Conservation (phyloP, 371 early-diverging fungal genomes). For the Chytridiales sp. region DNA sequence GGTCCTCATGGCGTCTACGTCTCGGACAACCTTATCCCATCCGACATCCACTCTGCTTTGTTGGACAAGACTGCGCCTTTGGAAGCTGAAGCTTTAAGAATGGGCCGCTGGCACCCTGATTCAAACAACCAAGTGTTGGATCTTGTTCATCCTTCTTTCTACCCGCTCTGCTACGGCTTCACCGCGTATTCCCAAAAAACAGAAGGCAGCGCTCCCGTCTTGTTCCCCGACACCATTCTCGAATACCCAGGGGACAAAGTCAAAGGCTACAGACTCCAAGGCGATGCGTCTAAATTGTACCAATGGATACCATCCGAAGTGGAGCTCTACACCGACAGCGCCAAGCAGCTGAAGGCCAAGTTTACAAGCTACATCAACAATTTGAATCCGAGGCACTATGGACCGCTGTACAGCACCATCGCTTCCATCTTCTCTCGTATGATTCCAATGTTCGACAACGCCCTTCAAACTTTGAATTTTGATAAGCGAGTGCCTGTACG, state of each 20-base stretch:
- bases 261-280: background rate
- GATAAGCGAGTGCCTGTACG: background rate
- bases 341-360: no score
- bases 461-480: conserved; percentile 1
- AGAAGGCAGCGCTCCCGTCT: no score
- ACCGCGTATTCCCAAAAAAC: no score
- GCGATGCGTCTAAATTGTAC: conserved; percentile 15
- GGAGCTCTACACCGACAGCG: conserved; percentile 16
- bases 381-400: conserved; percentile 16
- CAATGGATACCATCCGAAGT: conserved; percentile 40
- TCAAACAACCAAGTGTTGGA: conserved; percentile 57
- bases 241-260: no score
- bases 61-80: background rate
- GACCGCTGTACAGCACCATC: conserved; percentile 16
- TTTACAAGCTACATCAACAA: conserved; percentile 42
- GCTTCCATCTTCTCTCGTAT: conserved; percentile 19
- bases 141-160: conserved; percentile 65
- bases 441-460: conserved; percentile 34
- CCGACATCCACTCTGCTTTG: background rate
- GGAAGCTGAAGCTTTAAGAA: background rate
- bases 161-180: conserved; percentile 35
- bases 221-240: no score
- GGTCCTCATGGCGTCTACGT: conserved; percentile 40
- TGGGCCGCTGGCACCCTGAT: conserved; percentile 44
- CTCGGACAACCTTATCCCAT: conserved; percentile 17